Evolutionary conservation across 208 protist species (phyloP), one percentile per base, ranked within the genome.

Genomic region (Trypanosoma platydactyli): DNA sequence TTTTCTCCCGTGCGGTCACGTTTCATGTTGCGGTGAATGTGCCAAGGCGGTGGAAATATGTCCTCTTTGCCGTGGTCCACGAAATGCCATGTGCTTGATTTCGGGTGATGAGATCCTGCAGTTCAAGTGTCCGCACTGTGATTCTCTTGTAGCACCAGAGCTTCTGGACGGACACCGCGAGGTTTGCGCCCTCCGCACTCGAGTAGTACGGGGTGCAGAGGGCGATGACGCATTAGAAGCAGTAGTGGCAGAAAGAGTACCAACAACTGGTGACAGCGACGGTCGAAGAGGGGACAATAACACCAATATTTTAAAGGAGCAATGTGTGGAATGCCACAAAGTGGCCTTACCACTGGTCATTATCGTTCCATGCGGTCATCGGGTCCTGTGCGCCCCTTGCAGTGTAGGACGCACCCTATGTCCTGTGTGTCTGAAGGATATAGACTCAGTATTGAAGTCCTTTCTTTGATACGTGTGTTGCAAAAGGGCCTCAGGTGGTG

Each of bases 1-100:
- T 6, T 94, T 96, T 64, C 70, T 94, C n/a, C 91, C 91, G 16
- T 96, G 91, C 50, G 91, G 91, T 6, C 91, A 96, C 70, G 77
- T 92, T 13, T 70, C 76, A 44, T 88, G 81, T 67, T 94, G 91
- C 51, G 52, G 58, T 29, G 73, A 67, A 42, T 94, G 91, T 73
- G 83, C 69, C 42, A 75, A 71, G 50, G 58, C 52, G 35, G 64
- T 94, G 30, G 71, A 86, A 30, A 50, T 49, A 27, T 96, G 91
- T 58, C 88, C 91, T 0, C n/a, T 96, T 3, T 96, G 91, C 54
- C 83, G 91, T 18, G 59, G 75, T 24, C 73, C 76, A 35, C 82
- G 84, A 27, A 54, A 54, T 22, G 84, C 64, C 3, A 66, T 90
- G 0, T 93, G 89, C 63, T 57, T 80, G 35, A 85, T 94, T 9